phyloP scores from a whole-genome alignment of 2,329 filamentous ascomycete genomes.

The Scedosporium dehoogii region DNA sequence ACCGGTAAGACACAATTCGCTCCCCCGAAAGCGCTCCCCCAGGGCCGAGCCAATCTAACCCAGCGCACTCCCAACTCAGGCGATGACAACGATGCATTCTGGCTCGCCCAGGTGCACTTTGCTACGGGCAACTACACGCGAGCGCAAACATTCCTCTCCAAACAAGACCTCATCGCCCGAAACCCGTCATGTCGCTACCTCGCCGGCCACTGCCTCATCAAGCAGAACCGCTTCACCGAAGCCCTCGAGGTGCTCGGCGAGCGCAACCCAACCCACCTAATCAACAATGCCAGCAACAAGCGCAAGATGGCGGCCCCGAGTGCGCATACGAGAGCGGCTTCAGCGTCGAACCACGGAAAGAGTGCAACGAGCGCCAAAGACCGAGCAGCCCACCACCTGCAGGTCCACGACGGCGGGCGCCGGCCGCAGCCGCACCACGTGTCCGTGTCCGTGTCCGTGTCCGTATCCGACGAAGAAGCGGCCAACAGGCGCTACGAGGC shows the following conservation, averaged over 20 bases:
- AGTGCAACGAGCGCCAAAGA: not conserved
- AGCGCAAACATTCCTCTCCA: conserved; percentile 74
- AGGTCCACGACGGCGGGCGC: not conserved
- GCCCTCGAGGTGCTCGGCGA: conserved; percentile 81
- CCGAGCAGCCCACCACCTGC: not conserved
- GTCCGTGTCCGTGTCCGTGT: conserved; percentile 15
- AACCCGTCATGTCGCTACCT: conserved; percentile 88
- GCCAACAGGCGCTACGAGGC: conserved; percentile 81
- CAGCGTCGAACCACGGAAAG: not conserved
- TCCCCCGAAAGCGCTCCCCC: not conserved
- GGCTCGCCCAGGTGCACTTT: conserved; percentile 97
- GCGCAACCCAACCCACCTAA: conserved; percentile 84
- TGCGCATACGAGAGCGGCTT: conserved; percentile 41
- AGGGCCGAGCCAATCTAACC: conserved; percentile 6
- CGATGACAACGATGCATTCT: conserved; percentile 89
- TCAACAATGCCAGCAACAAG: conserved; percentile 51
- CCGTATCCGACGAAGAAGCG: conserved; percentile 52
- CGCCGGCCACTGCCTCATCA: conserved; percentile 87
- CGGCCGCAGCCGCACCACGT: not conserved
- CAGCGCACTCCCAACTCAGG: conserved; percentile 38
- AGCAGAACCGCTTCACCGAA: conserved; percentile 82
- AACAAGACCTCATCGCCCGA: conserved; percentile 70
- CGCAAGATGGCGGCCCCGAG: conserved; percentile 43
- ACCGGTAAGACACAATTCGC: conserved; percentile 55
- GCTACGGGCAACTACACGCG: conserved; percentile 89